Evolutionary conservation across 2,329 filamentous ascomycete genomes (phyloP), one percentile per base, ranked within the genome.

Genomic region (Triangularia verruculosa): DNA sequence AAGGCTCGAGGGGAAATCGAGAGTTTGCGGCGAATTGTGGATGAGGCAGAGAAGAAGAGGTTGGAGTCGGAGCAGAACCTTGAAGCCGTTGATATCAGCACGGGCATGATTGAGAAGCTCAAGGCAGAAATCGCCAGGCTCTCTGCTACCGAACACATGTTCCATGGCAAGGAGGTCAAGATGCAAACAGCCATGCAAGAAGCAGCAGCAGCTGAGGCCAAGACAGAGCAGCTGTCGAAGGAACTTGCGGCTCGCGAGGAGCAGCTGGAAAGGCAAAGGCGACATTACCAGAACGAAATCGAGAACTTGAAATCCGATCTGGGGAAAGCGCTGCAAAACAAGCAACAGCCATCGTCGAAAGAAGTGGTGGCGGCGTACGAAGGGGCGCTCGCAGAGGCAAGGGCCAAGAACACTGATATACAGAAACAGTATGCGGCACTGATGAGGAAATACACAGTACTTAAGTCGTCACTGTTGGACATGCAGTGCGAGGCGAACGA

Each of bases 31-130:
- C 81, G 83, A 66, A 78, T 92, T 4, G 81, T 94, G 0, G 86
- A 89, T 39, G 84, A 86, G 30, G 86, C 84, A 0, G 91, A 95
- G 74, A 85, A 88, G 5, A 85, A 86, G 64, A 89, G 91, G 70
- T 75, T 89, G 30, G 82, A 82, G 61, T 82, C 84, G 62, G 82
- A 86, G 64, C 88, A 92, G 70, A 84, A 86, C 61, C 79, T 89
- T 68, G 83, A 88, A 69, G 83, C 86, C 11, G 81, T 88, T 32
- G 84, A 90, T 70, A 81, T 84, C 15, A 84, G 85, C 59, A 78
- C 85, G 2, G 81, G 83, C 57, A 86, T 91, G 69, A 76, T 90
- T 55, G 83, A 86, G 64, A 78, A 80, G 32, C 77, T 92, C 15
- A 83, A 83, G 63, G 77, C 77, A 0, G 84, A 90, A 68, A 82